These are phyloP conservation scores for Tricholoma sp. DNA, from an alignment of 768 basidiomycete species.

Conservation along the genomic window DNA sequence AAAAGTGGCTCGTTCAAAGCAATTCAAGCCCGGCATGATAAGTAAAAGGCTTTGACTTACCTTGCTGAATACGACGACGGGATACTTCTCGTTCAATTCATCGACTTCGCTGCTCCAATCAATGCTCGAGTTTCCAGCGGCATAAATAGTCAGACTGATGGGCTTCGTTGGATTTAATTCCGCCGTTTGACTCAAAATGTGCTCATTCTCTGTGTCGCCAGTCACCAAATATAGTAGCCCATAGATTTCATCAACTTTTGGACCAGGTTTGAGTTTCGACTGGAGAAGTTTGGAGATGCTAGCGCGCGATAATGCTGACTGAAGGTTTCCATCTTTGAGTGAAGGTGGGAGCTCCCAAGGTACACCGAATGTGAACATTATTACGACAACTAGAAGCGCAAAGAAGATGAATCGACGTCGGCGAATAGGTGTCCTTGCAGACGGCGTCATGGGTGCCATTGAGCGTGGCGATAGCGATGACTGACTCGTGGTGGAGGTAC, in stretches of 20 bases:
- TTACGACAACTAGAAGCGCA: slow-evolving; percentile 28
- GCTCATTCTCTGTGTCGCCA: slow-evolving; percentile 36
- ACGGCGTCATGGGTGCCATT: slow-evolving; percentile 14
- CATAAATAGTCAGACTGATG: slow-evolving; percentile 50
- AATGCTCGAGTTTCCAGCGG: slow-evolving; percentile 35
- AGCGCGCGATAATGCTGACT: slow-evolving; percentile 31
- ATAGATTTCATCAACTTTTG: slow-evolving; percentile 54
- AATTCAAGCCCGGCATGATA: not conserved
- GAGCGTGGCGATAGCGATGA: no score
- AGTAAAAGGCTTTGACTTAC: slow-evolving; percentile 32
- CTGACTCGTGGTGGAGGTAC: no score
- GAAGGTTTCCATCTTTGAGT: slow-evolving; percentile 28
- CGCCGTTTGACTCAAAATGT: slow-evolving; percentile 32
- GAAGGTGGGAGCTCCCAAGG: slow-evolving; percentile 38
- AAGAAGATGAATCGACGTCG: slow-evolving; percentile 43
- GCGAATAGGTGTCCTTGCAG: slow-evolving; percentile 25
- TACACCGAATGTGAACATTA: slow-evolving; percentile 37
- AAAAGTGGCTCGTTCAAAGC: not conserved
- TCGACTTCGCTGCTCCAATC: slow-evolving; percentile 41
- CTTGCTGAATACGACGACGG: slow-evolving; percentile 81
- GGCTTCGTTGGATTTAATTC: slow-evolving; percentile 43
- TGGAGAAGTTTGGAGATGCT: slow-evolving; percentile 35
- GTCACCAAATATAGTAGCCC: slow-evolving; percentile 67
- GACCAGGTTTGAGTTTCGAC: slow-evolving; percentile 14
- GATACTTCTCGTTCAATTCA: slow-evolving; percentile 43